These are phyloP conservation scores for Diaporthe eres DNA, from an alignment of 2,329 filamentous ascomycete genomes.

Conservation along the genomic window DNA sequence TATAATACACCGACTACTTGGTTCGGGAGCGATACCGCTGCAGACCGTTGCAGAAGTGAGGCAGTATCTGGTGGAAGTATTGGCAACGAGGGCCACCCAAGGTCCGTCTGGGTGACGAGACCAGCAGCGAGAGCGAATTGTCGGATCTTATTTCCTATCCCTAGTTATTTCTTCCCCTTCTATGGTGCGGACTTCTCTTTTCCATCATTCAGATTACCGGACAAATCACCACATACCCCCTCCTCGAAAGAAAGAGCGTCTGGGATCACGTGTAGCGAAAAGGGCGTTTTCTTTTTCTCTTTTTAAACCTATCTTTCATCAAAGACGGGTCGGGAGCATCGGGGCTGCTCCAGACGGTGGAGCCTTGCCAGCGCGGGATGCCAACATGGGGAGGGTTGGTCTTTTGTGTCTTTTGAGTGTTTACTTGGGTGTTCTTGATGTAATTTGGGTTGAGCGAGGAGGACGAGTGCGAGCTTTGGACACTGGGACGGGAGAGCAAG, in stretches of 20 bases:
- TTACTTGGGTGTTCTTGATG: background rate
- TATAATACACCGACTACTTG: constrained; percentile 24
- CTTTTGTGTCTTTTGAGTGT: constrained; percentile 6
- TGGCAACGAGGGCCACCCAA: constrained; percentile 1
- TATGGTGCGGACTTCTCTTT: constrained; percentile 4
- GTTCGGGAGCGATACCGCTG: background rate
- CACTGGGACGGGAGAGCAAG: background rate
- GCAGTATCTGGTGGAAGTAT: background rate
- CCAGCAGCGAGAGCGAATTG: background rate
- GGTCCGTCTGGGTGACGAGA: background rate
- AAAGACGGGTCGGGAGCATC: constrained; percentile 35
- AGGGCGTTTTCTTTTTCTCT: constrained; percentile 15
- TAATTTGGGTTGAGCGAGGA: constrained; percentile 6
- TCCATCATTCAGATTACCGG: constrained; percentile 5
- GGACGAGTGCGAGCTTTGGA: background rate
- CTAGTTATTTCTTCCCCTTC: background rate
- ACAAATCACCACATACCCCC: constrained; percentile 17
- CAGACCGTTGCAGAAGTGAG: constrained; percentile 1
- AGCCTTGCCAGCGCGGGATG: background rate
- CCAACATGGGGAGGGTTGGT: constrained; percentile 7
- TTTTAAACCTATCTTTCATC: constrained; percentile 3
- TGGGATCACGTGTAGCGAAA: constrained; percentile 25
- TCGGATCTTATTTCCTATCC: background rate
- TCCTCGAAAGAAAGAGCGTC: constrained; percentile 2
- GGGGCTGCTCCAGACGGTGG: background rate